Conservation (phyloP, 2,329 filamentous ascomycete species). For the Exophiala mesophila region DNA sequence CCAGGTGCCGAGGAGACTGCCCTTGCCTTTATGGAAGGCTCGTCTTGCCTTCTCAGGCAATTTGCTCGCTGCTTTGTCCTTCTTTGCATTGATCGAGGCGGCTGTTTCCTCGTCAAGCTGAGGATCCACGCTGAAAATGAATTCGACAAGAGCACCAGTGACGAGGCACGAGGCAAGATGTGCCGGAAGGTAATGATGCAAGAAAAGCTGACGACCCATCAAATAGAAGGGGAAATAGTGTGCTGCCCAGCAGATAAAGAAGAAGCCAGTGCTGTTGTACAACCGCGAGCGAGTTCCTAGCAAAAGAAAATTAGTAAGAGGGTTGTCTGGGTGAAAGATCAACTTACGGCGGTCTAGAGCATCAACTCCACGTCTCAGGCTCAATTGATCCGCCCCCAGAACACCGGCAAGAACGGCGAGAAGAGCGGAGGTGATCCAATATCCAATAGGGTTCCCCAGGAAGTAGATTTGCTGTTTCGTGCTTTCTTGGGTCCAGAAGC, state of each 20-base stretch:
- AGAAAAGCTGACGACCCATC: conserved; percentile 96
- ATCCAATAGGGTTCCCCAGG: conserved; percentile 90
- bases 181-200: conserved; percentile 95
- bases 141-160: conserved; percentile 85
- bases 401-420: conserved; percentile 92
- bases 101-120: conserved; percentile 43
- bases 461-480: conserved; percentile 98
- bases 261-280: conserved; percentile 98
- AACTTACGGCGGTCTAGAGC: conserved; percentile 86
- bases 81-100: conserved; percentile 32
- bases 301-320: conserved; percentile 5
- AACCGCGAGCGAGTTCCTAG: conserved; percentile 80
- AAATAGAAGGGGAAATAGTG: conserved; percentile 97
- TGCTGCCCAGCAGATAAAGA: conserved; percentile 95
- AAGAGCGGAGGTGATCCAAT: conserved; percentile 92
- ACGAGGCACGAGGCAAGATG: conserved; percentile 88
- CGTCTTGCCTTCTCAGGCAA: conserved; percentile 43
- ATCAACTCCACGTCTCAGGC: conserved; percentile 85
- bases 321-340: background rate
- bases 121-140: conserved; percentile 89
- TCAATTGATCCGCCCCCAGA: conserved; percentile 86
- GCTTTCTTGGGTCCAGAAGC: conserved; percentile 97
- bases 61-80: conserved; percentile 31
- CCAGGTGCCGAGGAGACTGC: conserved; percentile 73
- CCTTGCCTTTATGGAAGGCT: conserved; percentile 68